phyloP scores from a whole-genome alignment of 257 asterid genomes.

The Anisodus acutangulus region DNA sequence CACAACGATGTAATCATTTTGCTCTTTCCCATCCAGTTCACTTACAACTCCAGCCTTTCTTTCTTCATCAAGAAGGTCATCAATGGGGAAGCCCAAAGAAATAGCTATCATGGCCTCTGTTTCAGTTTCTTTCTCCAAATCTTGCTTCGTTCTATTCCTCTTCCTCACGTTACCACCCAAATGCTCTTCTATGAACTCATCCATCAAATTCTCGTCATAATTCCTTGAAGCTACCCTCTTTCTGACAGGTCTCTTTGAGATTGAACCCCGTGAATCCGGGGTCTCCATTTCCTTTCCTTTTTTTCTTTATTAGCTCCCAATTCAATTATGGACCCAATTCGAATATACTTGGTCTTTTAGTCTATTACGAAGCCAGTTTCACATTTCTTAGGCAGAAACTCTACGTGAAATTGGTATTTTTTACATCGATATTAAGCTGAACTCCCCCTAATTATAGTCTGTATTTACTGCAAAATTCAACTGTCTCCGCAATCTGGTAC shows the following conservation, averaged over 20 bases:
- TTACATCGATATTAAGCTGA: neutral
- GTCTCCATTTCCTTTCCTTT: constrained; percentile 50
- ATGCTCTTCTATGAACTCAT: constrained; percentile 60
- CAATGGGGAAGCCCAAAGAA: constrained; percentile 84
- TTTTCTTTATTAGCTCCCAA: neutral
- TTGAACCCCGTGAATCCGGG: constrained; percentile 43
- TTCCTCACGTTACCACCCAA: constrained; percentile 56
- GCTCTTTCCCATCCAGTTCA: constrained; percentile 73
- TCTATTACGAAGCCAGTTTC: constrained; percentile 28
- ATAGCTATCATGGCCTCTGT: constrained; percentile 80
- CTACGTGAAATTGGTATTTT: neutral
- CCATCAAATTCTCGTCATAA: constrained; percentile 71
- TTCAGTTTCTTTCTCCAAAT: constrained; percentile 76
- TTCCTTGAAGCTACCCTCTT: constrained; percentile 49
- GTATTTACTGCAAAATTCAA: constrained; percentile 11
- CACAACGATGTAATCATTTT: constrained; percentile 78
- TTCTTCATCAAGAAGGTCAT: constrained; percentile 74
- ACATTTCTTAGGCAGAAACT: constrained; percentile 23
- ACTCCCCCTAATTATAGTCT: neutral
- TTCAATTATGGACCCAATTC: neutral
- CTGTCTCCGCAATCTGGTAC: neutral
- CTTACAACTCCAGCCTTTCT: constrained; percentile 62
- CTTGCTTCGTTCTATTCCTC: constrained; percentile 53
- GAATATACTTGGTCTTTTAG: neutral
- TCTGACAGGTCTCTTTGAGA: constrained; percentile 58